Evolutionary conservation across 176 grass and related monocot species (phyloP).

Genomic region (Rhynchospora tenuis): DNA sequence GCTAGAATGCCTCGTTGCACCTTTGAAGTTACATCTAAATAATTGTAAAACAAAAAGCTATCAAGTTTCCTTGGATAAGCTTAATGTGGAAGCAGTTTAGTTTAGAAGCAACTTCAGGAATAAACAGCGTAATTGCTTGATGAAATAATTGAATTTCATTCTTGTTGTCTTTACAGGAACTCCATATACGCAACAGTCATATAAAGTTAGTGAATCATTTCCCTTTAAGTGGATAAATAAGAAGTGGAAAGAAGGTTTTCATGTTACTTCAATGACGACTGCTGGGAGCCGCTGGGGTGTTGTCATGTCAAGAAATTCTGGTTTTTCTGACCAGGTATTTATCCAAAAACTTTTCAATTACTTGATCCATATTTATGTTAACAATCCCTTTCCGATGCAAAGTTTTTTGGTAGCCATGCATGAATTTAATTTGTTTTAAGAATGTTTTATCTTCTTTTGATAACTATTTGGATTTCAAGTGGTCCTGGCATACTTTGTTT

Average conservation of each 20-base stretch:
- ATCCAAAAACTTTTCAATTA: not conserved
- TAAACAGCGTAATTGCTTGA: not conserved
- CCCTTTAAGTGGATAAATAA: constrained; percentile 99
- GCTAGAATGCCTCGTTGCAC: not conserved
- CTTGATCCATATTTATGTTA: not conserved
- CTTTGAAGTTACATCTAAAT: not conserved
- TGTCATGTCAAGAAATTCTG: constrained; percentile 96
- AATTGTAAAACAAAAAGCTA: not conserved
- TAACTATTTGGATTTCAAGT: not conserved
- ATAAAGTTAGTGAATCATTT: constrained; percentile 98
- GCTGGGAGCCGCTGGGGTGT: constrained; percentile 95
- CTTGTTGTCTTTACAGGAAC: constrained; percentile 50
- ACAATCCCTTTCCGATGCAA: not conserved
- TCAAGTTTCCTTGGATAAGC: not conserved
- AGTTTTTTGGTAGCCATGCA: not conserved
- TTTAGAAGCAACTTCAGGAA: not conserved
- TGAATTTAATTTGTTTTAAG: not conserved
- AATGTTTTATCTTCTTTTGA: not conserved
- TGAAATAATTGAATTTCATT: not conserved
- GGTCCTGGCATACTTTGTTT: not conserved
- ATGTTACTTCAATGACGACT: constrained; percentile 99
- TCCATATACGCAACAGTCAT: constrained; percentile 93
- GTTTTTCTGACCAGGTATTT: constrained; percentile 82
- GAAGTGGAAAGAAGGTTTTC: constrained; percentile 99
- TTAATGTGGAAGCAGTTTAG: not conserved